Evolutionary conservation across 495 filamentous ascomycete genomes (phyloP).

Genomic region (Amorphotheca resinae): DNA sequence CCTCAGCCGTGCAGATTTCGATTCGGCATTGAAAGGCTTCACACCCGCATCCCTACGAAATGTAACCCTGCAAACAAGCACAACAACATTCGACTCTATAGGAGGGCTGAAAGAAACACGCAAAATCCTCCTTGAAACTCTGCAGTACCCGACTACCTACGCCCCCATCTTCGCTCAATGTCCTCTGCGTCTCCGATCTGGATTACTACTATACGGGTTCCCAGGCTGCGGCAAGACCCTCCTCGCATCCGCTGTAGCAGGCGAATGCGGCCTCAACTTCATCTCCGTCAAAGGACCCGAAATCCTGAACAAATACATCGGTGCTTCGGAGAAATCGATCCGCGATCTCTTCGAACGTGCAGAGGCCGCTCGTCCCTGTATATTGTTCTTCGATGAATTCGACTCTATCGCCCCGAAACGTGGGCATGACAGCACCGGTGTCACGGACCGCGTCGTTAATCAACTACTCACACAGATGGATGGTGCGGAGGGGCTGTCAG

Average conservation of each 20-base stretch:
- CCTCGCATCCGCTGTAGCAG: conserved; percentile 83
- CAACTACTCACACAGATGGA: conserved; percentile 98
- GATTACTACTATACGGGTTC: conserved; percentile 84
- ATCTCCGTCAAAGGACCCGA: conserved; percentile 97
- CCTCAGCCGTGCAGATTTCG: conserved; percentile 63
- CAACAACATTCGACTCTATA: conserved; percentile 79
- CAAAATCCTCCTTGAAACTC: conserved; percentile 76
- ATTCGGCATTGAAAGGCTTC: conserved; percentile 74
- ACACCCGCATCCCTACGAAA: conserved; percentile 89
- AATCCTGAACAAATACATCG: conserved; percentile 97
- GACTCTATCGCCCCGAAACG: conserved; percentile 95
- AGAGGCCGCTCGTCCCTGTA: conserved; percentile 75
- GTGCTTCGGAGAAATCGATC: conserved; percentile 87
- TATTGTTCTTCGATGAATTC: conserved; percentile 97
- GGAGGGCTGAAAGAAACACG: conserved; percentile 79
- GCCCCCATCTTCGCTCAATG: conserved; percentile 95
- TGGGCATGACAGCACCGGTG: conserved; percentile 91
- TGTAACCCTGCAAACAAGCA: conserved; percentile 81
- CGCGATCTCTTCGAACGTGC: conserved; percentile 91
- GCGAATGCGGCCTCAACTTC: conserved; percentile 94
- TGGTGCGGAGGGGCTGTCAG: conserved; percentile 85
- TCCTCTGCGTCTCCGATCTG: conserved; percentile 82
- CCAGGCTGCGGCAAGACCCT: conserved; percentile 95
- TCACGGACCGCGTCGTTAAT: conserved; percentile 97
- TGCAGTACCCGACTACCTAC: conserved; percentile 96